Evolutionary conservation across 2,329 filamentous ascomycete genomes (phyloP).

Genomic region (Apiospora aurea): DNA sequence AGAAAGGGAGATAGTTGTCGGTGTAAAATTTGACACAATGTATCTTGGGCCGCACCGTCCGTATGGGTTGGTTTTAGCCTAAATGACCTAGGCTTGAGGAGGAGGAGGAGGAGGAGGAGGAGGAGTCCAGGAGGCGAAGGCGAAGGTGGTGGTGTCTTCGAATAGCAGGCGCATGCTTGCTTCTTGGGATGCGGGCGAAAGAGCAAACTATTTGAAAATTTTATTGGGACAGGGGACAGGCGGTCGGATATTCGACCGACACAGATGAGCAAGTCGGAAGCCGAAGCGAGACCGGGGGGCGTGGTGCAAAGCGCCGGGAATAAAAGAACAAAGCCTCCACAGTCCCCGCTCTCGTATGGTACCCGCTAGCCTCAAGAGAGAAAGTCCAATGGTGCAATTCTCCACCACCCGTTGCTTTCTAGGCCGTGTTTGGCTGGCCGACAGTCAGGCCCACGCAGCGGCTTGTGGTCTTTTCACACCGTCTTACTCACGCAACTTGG

Average conservation of each 20-base stretch:
- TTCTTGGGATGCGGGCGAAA: background rate
- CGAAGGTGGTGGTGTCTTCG: background rate
- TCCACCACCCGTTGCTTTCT: background rate
- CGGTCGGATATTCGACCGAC: background rate
- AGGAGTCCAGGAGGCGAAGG: background rate
- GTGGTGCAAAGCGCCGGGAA: constrained; percentile 7
- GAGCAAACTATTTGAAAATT: constrained; percentile 15
- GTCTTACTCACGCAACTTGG: background rate
- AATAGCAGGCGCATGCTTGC: background rate
- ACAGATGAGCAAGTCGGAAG: background rate
- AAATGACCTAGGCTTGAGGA: background rate
- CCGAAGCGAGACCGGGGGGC: constrained; percentile 6
- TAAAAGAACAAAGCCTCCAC: background rate
- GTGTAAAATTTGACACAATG: background rate
- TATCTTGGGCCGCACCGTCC: background rate
- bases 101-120: background rate
- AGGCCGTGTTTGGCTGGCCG: background rate
- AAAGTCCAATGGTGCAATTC: background rate
- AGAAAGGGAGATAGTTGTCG: background rate
- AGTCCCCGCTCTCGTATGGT: background rate
- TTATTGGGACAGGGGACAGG: background rate
- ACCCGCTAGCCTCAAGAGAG: constrained; percentile 11
- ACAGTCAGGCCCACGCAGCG: background rate
- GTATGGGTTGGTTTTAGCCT: background rate
- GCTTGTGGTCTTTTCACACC: background rate